These are phyloP conservation scores for Solanum okadae DNA, from an alignment of 257 asterid genomes.

Conservation along the genomic window DNA sequence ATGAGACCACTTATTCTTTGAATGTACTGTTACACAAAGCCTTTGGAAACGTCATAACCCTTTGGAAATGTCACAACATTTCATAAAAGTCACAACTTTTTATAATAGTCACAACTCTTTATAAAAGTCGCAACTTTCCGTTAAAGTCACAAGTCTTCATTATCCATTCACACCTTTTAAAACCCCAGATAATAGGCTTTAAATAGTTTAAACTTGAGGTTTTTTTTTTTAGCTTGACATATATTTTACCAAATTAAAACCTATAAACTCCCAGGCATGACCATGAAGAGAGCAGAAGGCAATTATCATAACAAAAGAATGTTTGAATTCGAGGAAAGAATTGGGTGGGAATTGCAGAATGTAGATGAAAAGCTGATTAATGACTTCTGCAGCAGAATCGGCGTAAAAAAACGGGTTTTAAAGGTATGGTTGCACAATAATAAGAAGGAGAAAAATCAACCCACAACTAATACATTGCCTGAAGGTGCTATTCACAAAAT, in stretches of 20 bases:
- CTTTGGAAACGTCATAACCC: not conserved
- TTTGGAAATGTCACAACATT: too few relatives aligned
- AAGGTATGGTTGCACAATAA: not conserved
- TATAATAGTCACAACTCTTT: too few relatives aligned
- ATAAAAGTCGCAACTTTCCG: not conserved
- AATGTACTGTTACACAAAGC: not conserved
- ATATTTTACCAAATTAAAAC: not conserved
- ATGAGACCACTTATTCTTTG: not conserved
- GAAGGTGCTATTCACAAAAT: not conserved
- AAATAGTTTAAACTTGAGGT: not conserved
- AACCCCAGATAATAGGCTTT: too few relatives aligned
- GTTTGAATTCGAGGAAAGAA: not conserved
- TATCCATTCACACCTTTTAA: too few relatives aligned
- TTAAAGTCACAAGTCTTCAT: too few relatives aligned
- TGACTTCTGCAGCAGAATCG: not conserved
- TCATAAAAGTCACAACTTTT: too few relatives aligned
- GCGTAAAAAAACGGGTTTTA: not conserved
- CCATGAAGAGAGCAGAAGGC: not conserved
- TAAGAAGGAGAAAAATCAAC: not conserved
- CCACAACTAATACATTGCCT: not conserved
- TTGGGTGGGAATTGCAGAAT: not conserved
- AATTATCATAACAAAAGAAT: not conserved
- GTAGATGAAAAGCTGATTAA: not conserved
- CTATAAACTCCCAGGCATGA: not conserved
- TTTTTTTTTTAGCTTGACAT: not conserved